Conservation (phyloP, 495 filamentous ascomycete species). For the Aspergillus egyptiacus region DNA sequence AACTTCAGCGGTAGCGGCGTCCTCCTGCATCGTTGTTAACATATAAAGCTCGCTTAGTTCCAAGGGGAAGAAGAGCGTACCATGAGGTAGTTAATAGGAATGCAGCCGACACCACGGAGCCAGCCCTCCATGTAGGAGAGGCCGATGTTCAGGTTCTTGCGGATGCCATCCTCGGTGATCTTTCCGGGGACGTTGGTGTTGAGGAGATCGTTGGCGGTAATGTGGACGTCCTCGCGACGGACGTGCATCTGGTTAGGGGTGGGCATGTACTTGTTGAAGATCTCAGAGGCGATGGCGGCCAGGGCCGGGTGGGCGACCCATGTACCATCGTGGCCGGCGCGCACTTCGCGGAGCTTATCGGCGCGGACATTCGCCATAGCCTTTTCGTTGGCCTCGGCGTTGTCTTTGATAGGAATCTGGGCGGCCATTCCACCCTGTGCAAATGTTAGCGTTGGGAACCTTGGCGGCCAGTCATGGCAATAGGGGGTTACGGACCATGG, state of each 20-base stretch:
- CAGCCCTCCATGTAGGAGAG: constrained; percentile 98
- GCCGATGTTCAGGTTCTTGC: constrained; percentile 93
- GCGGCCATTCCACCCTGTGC: constrained; percentile 93
- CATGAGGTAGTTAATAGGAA: constrained; percentile 99
- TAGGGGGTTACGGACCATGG: constrained; percentile 56
- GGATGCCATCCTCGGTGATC: constrained; percentile 92
- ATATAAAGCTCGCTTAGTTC: too few species aligned
- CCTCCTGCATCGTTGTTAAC: constrained; percentile 55
- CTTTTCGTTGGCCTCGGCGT: constrained; percentile 24
- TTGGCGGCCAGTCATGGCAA: too few species aligned
- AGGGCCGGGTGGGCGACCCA: constrained; percentile 98
- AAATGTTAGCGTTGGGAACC: background rate
- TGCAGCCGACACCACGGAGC: constrained; percentile 89
- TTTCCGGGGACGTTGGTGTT: constrained; percentile 97
- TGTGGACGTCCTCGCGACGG: constrained; percentile 81
- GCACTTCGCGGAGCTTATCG: constrained; percentile 95
- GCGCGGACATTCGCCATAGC: constrained; percentile 83
- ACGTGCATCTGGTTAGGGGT: constrained; percentile 95
- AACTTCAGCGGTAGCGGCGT: constrained; percentile 95
- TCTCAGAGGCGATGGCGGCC: constrained; percentile 77
- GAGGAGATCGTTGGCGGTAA: constrained; percentile 83
- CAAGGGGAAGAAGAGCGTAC: too few species aligned
- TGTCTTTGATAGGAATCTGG: constrained; percentile 96
- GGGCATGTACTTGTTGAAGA: constrained; percentile 99
- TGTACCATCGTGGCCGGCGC: constrained; percentile 90